A percentile compares a stretch with the other conserved stretches of the same genome.
phyloP scores from a whole-genome alignment of 495 filamentous ascomycete genomes.

The Lasiosphaeris hirsuta region DNA sequence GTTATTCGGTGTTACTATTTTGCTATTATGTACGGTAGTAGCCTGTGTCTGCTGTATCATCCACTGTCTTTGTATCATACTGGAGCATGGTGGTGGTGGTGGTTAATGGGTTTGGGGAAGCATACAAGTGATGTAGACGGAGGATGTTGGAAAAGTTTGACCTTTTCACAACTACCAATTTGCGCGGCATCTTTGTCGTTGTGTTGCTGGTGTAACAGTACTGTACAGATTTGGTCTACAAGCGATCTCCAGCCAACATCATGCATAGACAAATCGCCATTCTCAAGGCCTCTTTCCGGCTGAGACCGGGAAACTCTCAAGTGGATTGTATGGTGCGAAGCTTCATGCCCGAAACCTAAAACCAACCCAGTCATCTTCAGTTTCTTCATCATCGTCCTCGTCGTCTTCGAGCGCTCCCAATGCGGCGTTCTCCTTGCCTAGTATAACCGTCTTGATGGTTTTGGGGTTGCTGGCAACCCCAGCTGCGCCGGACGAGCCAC shows the following conservation, averaged over 20 bases:
- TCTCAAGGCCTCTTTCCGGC: not conserved
- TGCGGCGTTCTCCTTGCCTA: slow-evolving; percentile 38
- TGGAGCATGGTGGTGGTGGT: too few species aligned
- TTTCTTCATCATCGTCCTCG: slow-evolving; percentile 58
- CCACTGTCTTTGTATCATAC: too few species aligned
- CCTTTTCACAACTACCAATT: not conserved
- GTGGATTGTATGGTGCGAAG: not conserved
- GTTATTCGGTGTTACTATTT: not conserved
- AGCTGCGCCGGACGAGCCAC: not conserved
- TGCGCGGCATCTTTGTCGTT: not conserved
- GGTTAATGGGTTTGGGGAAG: too few species aligned
- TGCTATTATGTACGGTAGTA: too few species aligned
- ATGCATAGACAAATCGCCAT: not conserved
- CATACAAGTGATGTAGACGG: too few species aligned
- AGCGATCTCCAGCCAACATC: not conserved
- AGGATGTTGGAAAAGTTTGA: not conserved
- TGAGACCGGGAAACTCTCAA: not conserved
- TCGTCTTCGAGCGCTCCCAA: slow-evolving; percentile 31
- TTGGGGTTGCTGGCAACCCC: slow-evolving; percentile 19
- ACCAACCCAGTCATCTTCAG: slow-evolving; percentile 63
- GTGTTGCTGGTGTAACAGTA: not conserved
- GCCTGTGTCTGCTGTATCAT: too few species aligned
- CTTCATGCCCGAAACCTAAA: slow-evolving; percentile 57
- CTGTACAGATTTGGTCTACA: slow-evolving; percentile 16
- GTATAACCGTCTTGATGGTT: slow-evolving; percentile 10